Evolutionary conservation across 164 flowering plant genomes (phyloP).

Genomic region (Cinnamomum micranthum): DNA sequence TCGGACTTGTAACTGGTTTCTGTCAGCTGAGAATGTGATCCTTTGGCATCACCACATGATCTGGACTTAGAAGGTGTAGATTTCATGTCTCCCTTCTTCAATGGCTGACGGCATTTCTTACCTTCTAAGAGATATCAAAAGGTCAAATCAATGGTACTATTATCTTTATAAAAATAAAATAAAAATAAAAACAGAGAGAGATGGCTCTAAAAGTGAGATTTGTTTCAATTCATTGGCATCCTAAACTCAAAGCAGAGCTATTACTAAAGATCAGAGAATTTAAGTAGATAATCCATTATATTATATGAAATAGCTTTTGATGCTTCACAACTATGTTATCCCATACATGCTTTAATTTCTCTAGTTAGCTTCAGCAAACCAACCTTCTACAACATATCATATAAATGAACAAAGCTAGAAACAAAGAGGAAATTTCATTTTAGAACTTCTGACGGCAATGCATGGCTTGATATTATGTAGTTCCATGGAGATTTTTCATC

Average conservation of each 20-base stretch:
- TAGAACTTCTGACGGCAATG: background rate
- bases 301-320: background rate
- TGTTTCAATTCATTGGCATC: too few species aligned
- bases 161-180: background rate
- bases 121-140: conserved; percentile 18
- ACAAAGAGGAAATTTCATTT: background rate
- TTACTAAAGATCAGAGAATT: background rate
- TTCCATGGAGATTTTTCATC: background rate
- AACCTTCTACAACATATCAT: background rate
- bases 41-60: conserved; percentile 17
- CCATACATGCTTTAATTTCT: background rate
- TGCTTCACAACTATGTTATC: background rate
- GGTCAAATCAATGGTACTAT: background rate
- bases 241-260: background rate
- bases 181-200: background rate
- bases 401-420: too few species aligned
- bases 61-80: conserved; percentile 35
- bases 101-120: conserved; percentile 24
- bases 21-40: conserved; percentile 11
- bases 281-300: background rate
- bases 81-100: conserved; percentile 35
- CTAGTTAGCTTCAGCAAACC: background rate
- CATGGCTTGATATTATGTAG: background rate
- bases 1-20: conserved; percentile 11
- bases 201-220: background rate